Base-by-base conservation (phyloP, 345 rosid species). In the Citrus cavaleriei region DNA sequence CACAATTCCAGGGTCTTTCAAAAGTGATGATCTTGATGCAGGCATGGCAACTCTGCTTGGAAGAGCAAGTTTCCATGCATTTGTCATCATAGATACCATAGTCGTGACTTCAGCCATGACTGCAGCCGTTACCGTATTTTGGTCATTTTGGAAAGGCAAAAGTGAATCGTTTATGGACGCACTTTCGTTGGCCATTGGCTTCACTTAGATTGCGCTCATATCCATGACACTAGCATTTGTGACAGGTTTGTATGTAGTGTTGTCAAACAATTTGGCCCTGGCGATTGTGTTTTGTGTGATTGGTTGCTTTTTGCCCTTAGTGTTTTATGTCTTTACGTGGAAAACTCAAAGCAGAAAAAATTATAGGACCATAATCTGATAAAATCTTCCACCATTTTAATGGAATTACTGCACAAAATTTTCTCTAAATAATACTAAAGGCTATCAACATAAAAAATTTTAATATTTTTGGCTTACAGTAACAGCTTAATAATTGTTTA, bases 151-250 rank as follows among this genome's bases (percentile, higher is more conserved):
- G 25, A 12, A 8, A 0, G 10, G 37, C 8, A 38, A 21, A 3
- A 70, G 68, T 9, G 32, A 72, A 34, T 55, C 49, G 10, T 72
- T 72, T 42, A 55, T 32, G 75, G 75, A 72, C 75, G 7, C 65
- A 1, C 46, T 34, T 32, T 65, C 75, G 1, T 19, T 22, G 65
- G 75, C 64, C 5, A 32, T 72, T 57, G 38, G 32, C 6, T 72
- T 72, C 46, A 57, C 75, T 10, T 78, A 79, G 73, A 21, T 78
- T 1, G 77, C 76, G 10, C 82, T 78, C 38, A 10, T 75, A 13
- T 69, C 77, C 3, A 82, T 82, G 85, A 16, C 82, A 1, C 2
- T 57, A 10, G 85, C 82, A 24, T 70, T 78, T 28, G 63, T 70
- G 40, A 78, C 74, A 3, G 79, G 79, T 32, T 58, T 82, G 60